Percentiles rank a stretch among this genome's conserved stretches.
Evolutionary conservation across 2,329 filamentous ascomycete genomes (phyloP).

Genomic region (Paramyrothecium sp.): DNA sequence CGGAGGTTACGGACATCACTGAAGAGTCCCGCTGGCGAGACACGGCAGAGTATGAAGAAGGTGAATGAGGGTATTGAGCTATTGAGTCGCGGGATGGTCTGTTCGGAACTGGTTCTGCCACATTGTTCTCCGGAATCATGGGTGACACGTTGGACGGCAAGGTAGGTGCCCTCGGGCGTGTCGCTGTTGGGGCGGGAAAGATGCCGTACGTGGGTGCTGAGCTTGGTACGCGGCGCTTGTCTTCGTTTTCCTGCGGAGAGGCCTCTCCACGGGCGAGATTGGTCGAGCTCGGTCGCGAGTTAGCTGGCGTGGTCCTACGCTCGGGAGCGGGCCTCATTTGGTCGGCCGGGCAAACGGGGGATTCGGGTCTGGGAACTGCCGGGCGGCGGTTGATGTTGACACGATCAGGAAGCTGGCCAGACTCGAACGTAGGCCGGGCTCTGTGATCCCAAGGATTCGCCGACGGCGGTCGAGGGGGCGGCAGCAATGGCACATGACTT

Average conservation of each 20-base stretch:
- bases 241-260: neutral
- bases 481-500: neutral
- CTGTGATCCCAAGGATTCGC: slow-evolving; percentile 42
- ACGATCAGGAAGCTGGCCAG: neutral
- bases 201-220: slow-evolving; percentile 13
- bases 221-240: neutral
- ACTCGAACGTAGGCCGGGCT: slow-evolving; percentile 9
- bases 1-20: neutral
- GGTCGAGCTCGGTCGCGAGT: neutral
- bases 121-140: slow-evolving; percentile 23
- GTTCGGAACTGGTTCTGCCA: slow-evolving; percentile 9
- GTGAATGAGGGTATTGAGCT: neutral
- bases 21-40: neutral
- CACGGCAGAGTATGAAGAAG: neutral
- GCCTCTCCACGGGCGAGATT: neutral
- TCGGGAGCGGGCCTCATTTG: neutral
- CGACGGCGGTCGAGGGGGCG: slow-evolving; percentile 28
- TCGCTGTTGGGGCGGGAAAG: slow-evolving; percentile 15
- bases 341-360: slow-evolving; percentile 12
- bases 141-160: slow-evolving; percentile 19
- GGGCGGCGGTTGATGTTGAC: neutral
- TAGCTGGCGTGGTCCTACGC: neutral
- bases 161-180: slow-evolving; percentile 17
- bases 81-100: neutral
- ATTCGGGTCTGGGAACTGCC: slow-evolving; percentile 4